Conservation (phyloP, 139 green algal genomes). For the Asterochloris sp. region DNA sequence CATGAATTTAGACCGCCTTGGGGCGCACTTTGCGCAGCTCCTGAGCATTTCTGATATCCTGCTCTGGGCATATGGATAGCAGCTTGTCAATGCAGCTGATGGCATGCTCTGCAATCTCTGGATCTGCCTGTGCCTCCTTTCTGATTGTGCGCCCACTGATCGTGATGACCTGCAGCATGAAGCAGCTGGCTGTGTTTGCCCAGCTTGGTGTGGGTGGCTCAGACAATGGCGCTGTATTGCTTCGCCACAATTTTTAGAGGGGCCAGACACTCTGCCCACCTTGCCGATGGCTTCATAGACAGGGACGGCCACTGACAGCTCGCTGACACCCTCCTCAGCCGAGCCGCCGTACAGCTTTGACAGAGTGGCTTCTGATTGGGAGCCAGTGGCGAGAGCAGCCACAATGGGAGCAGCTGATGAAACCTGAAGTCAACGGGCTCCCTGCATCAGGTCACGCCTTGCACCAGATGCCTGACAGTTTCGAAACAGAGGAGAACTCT, state of each 20-base stretch:
- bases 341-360: conserved; percentile 9
- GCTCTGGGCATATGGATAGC: background rate
- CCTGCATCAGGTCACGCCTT: no score
- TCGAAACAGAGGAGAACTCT: no score
- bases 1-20: background rate
- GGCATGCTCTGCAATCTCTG: conserved; percentile 10
- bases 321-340: conserved; percentile 4
- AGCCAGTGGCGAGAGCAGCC: conserved; percentile 2
- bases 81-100: conserved; percentile 1
- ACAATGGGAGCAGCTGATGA: conserved; percentile 9
- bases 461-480: no score
- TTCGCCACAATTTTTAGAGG: no score
- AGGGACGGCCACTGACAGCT: conserved; percentile 13
- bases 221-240: no score
- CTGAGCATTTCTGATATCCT: background rate
- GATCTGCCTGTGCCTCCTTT: conserved; percentile 8
- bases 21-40: background rate
- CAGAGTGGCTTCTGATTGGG: background rate
- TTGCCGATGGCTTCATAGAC: conserved; percentile 15
- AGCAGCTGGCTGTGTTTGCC: no score
- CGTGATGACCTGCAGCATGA: conserved; percentile 14
- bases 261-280: background rate
- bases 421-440: background rate
- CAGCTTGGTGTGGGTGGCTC: no score
- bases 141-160: conserved; percentile 17